Evolutionary conservation across 306 rosid species (phyloP).

Genomic region (Senna siamea): DNA sequence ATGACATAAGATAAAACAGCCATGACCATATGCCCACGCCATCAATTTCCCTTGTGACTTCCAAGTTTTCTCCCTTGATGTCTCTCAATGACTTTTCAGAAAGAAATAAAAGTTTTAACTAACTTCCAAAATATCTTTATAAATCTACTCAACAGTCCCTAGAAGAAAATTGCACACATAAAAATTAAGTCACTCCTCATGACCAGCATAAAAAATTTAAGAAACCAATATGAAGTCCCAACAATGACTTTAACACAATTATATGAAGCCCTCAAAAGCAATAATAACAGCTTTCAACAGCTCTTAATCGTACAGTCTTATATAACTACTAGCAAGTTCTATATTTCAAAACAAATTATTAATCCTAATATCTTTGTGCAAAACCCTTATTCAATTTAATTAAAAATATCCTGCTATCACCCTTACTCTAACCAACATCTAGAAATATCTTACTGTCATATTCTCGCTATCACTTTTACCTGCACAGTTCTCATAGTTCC

Average conservation of each 20-base stretch:
- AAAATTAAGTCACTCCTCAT: not conserved
- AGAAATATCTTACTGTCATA: too few relatives aligned
- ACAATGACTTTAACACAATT: not conserved
- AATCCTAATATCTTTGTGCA: not conserved
- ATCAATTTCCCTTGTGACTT: not conserved
- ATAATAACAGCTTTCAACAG: too few relatives aligned
- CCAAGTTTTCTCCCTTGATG: not conserved
- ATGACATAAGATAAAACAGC: not conserved
- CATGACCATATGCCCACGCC: not conserved
- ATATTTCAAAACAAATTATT: not conserved
- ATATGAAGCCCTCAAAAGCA: too few relatives aligned
- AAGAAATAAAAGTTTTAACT: not conserved
- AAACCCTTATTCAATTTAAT: not conserved
- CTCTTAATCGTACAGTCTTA: too few relatives aligned
- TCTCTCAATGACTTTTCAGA: not conserved
- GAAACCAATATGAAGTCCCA: conserved; percentile 1
- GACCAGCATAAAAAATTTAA: not conserved
- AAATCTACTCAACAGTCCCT: not conserved
- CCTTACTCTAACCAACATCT: too few relatives aligned
- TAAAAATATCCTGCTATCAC: not conserved
- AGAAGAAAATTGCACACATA: not conserved
- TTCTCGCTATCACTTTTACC: not conserved
- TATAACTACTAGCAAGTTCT: not conserved
- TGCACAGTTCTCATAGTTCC: conserved; percentile 4
- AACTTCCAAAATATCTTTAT: not conserved